Conservation (phyloP, 1,139 yeast genomes). For the Ogataea hybrid region DNA sequence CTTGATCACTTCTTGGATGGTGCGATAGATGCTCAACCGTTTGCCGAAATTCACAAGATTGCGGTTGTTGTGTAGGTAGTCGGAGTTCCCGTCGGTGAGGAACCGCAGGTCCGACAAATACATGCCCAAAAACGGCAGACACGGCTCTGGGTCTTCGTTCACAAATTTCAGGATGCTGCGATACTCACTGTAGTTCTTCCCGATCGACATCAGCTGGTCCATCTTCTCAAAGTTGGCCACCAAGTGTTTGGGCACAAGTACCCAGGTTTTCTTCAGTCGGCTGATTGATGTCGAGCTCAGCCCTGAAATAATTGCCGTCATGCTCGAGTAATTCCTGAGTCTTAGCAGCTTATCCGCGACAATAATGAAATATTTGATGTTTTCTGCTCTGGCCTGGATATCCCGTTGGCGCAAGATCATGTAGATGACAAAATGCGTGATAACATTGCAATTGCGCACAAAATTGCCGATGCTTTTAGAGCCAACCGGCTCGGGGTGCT, state of each 20-base stretch:
- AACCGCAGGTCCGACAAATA: conserved; percentile 88
- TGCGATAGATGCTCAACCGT: conserved; percentile 69
- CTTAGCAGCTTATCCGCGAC: conserved; percentile 80
- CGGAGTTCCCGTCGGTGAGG: conserved; percentile 87
- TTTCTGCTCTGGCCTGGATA: conserved; percentile 62
- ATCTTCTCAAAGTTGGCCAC: conserved; percentile 58
- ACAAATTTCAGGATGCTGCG: conserved; percentile 75
- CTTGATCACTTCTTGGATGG: conserved; percentile 71
- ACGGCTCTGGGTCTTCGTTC: conserved; percentile 62
- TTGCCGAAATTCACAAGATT: conserved; percentile 77
- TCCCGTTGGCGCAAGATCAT: conserved; percentile 68
- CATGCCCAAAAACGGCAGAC: conserved; percentile 93
- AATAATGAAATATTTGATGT: conserved; percentile 71
- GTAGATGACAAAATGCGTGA: conserved; percentile 83
- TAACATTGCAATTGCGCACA: conserved; percentile 75
- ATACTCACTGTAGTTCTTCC: conserved; percentile 84
- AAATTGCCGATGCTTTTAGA: conserved; percentile 63
- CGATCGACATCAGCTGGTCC: conserved; percentile 85
- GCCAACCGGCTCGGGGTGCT: conserved; percentile 45
- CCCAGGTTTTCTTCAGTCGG: conserved; percentile 86
- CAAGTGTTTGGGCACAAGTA: conserved; percentile 54
- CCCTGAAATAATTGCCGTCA: conserved; percentile 93
- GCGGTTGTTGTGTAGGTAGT: conserved; percentile 61
- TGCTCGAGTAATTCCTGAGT: conserved; percentile 80
- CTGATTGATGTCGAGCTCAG: conserved; percentile 85